phyloP scores from a whole-genome alignment of 2,329 filamentous ascomycete species.

The Raffaelea deltoideospora region DNA sequence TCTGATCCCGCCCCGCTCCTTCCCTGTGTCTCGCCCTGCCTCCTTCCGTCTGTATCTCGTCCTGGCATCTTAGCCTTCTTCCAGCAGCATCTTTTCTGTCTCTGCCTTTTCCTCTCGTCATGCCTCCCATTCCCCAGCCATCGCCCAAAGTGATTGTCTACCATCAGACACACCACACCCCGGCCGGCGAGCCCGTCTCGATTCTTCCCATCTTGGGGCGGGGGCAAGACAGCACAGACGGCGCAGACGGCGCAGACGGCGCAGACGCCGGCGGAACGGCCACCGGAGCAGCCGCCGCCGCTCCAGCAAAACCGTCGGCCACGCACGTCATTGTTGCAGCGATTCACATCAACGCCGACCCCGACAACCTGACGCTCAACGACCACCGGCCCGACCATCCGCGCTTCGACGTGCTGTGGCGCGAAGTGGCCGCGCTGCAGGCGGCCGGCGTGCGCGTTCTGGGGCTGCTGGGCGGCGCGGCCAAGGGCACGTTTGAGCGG shows the following conservation, averaged over 20 bases:
- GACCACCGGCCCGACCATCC: slow-evolving; percentile 51
- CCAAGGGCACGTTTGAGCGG: slow-evolving; percentile 51
- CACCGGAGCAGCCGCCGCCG: not conserved
- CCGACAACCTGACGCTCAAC: slow-evolving; percentile 52
- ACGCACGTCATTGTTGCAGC: slow-evolving; percentile 69
- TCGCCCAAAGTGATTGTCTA: slow-evolving; percentile 17
- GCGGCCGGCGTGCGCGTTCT: slow-evolving; percentile 57
- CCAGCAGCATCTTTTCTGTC: too few species aligned
- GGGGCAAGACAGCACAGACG: not conserved
- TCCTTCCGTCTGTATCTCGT: too few species aligned
- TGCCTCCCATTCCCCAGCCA: too few species aligned
- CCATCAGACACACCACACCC: slow-evolving; percentile 27
- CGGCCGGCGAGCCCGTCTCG: slow-evolving; percentile 19
- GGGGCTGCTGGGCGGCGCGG: slow-evolving; percentile 69
- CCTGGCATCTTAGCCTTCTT: too few species aligned
- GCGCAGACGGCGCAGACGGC: not conserved
- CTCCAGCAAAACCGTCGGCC: slow-evolving; percentile 8
- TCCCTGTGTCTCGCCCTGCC: too few species aligned
- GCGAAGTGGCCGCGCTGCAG: slow-evolving; percentile 54
- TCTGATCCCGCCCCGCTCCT: not conserved
- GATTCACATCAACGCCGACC: slow-evolving; percentile 58
- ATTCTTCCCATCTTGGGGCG: slow-evolving; percentile 24
- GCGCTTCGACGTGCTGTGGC: slow-evolving; percentile 53
- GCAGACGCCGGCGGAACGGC: too few species aligned
- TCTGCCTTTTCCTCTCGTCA: too few species aligned